Conservation (phyloP, 1,284 basidiomycete species). For the Moesziomyces parantarcticus region DNA sequence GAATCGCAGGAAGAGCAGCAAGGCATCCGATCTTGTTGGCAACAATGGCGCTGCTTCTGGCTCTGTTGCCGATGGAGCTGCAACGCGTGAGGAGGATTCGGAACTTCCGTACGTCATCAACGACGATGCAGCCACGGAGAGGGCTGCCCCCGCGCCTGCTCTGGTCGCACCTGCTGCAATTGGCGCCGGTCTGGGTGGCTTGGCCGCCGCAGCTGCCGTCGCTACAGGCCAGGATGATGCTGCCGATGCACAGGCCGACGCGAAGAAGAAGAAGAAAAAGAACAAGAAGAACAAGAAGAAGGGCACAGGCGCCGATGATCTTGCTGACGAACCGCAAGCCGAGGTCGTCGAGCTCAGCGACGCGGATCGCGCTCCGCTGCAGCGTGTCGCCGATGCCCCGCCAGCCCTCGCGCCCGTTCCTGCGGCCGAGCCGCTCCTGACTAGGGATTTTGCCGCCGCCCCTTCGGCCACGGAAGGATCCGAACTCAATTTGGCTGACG, state of each 20-base stretch:
- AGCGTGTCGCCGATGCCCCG: constrained; percentile 3
- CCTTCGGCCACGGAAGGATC: constrained; percentile 22
- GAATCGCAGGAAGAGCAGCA: constrained; percentile 21
- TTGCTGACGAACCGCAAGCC: constrained; percentile 3
- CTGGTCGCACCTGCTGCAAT: constrained; percentile 16
- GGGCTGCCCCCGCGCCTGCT: constrained; percentile 18
- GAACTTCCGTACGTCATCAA: constrained; percentile 42
- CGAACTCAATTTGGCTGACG: constrained; percentile 20
- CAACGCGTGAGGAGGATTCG: constrained; percentile 6
- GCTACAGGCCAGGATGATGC: constrained; percentile 5
- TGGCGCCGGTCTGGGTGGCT: constrained; percentile 32
- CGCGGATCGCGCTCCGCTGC: too few species aligned
- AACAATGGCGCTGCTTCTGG: constrained; percentile 3
- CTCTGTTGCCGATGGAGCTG: constrained; percentile 1
- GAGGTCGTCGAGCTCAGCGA: neutral
- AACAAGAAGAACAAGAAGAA: constrained; percentile 29
- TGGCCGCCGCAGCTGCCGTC: constrained; percentile 27
- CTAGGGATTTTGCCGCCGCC: constrained; percentile 23
- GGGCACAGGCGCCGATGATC: constrained; percentile 1
- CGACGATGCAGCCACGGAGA: constrained; percentile 15
- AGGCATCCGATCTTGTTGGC: constrained; percentile 17
- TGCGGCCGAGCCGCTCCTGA: constrained; percentile 5
- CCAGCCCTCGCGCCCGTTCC: constrained; percentile 13
- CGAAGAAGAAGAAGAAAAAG: constrained; percentile 20
- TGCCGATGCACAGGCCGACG: constrained; percentile 2